Evolutionary conservation across 129 eudicot genomes (phyloP).

Genomic region (Apium graveolens): DNA sequence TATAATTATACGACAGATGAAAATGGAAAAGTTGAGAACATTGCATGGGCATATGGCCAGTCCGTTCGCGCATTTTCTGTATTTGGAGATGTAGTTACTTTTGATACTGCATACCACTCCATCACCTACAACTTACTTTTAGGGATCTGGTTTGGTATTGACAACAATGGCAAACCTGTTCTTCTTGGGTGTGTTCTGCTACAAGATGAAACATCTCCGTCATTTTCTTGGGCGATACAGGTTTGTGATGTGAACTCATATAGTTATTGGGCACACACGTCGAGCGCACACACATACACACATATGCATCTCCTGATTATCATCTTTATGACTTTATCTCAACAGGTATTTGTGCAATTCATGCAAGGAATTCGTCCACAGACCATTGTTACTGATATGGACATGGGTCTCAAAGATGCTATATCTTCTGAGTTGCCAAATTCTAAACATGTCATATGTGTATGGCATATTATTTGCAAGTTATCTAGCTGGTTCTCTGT

Average conservation of each 20-base stretch:
- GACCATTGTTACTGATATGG: constrained; percentile 67
- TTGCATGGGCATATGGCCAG: constrained; percentile 70
- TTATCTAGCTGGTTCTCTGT: constrained; percentile 65
- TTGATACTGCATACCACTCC: constrained; percentile 71
- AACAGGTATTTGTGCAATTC: constrained; percentile 54
- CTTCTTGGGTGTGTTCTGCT: constrained; percentile 64
- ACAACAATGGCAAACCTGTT: constrained; percentile 57
- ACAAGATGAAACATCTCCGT: constrained; percentile 62
- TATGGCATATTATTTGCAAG: constrained; percentile 57
- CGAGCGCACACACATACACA: too few species aligned
- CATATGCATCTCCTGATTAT: too few species aligned
- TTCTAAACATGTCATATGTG: constrained; percentile 53
- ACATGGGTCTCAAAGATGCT: constrained; percentile 61
- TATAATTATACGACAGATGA: constrained; percentile 54
- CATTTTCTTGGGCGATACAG: constrained; percentile 75
- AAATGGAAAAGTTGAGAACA: constrained; percentile 57
- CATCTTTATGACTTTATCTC: constrained; percentile 10
- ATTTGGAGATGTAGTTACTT: constrained; percentile 73
- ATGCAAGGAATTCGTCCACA: constrained; percentile 67
- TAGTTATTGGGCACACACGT: constrained; percentile 14
- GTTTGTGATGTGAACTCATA: constrained; percentile 23
- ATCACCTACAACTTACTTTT: constrained; percentile 54
- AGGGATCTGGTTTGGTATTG: constrained; percentile 82
- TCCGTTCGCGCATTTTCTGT: constrained; percentile 52
- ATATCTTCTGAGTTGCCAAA: constrained; percentile 57